phyloP scores from a whole-genome alignment of 768 basidiomycete species.

The Zangia roseola region DNA sequence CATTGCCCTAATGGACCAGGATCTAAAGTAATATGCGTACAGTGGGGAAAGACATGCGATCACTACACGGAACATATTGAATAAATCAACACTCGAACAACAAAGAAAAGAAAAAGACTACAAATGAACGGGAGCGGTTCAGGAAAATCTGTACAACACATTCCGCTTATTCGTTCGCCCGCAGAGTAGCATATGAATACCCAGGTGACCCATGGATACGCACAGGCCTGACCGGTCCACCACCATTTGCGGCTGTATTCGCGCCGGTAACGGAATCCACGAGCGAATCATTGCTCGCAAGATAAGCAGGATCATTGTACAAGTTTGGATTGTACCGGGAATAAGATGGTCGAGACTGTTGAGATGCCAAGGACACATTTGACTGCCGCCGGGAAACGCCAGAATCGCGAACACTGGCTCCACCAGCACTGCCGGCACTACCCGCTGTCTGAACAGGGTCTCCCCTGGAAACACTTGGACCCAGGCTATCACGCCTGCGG shows the following conservation, averaged over 20 bases:
- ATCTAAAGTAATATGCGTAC: background rate
- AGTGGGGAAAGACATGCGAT: slow-evolving; percentile 2
- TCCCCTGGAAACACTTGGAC: slow-evolving; percentile 6
- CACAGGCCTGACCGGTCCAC: slow-evolving; percentile 16
- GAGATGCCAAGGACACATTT: slow-evolving; percentile 23
- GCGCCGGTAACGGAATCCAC: slow-evolving; percentile 22
- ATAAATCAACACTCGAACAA: slow-evolving; percentile 7
- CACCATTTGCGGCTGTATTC: slow-evolving; percentile 26
- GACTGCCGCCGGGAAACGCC: slow-evolving; percentile 21
- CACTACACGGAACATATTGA: slow-evolving; percentile 5
- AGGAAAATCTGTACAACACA: too few species aligned
- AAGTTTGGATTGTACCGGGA: slow-evolving; percentile 19
- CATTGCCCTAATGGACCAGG: background rate
- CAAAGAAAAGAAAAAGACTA: background rate
- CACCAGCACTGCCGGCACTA: slow-evolving; percentile 11
- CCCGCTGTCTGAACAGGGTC: slow-evolving; percentile 13
- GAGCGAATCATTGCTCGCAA: slow-evolving; percentile 28
- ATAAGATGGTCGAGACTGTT: slow-evolving; percentile 15
- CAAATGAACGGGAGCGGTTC: too few species aligned
- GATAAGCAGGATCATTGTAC: slow-evolving; percentile 29
- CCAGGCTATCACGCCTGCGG: slow-evolving; percentile 23
- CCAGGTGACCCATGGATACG: slow-evolving; percentile 21
- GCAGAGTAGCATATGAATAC: slow-evolving; percentile 16
- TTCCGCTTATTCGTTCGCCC: slow-evolving; percentile 11
- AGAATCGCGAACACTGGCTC: slow-evolving; percentile 1